These are phyloP conservation scores for Penicillium manginii DNA, from an alignment of 495 filamentous ascomycete genomes.

Conservation along the genomic window DNA sequence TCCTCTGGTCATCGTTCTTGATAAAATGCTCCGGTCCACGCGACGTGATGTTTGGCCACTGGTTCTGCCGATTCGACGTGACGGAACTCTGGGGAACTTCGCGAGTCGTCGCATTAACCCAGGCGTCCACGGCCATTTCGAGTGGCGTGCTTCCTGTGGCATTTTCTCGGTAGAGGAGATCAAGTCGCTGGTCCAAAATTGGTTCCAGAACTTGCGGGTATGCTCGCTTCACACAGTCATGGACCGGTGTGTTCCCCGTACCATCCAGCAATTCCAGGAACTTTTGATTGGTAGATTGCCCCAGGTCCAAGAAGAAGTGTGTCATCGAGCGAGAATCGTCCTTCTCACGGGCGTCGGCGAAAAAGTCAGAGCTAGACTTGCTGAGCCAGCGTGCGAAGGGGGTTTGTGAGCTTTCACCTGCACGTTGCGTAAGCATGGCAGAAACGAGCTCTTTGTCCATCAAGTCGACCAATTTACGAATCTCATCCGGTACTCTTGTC, in stretches of 20 bases:
- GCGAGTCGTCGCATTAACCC: conserved; percentile 39
- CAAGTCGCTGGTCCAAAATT: conserved; percentile 59
- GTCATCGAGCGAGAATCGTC: neutral
- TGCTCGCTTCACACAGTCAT: conserved; percentile 52
- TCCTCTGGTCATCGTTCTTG: conserved; percentile 7
- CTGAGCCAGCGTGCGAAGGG: conserved; percentile 45
- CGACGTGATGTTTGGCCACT: neutral
- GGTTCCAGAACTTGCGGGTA: conserved; percentile 40
- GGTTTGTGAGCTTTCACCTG: conserved; percentile 49
- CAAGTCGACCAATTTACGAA: conserved; percentile 52
- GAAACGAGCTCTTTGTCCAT: conserved; percentile 53
- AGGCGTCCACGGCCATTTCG: conserved; percentile 63
- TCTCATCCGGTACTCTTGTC: conserved; percentile 22
- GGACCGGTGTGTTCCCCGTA: conserved; percentile 67
- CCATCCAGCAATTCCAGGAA: conserved; percentile 67
- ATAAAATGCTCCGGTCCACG: conserved; percentile 26
- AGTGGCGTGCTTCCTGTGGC: conserved; percentile 68
- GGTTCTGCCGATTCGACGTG: neutral
- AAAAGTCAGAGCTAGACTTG: neutral
- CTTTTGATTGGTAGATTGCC: conserved; percentile 45
- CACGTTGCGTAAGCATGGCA: conserved; percentile 51
- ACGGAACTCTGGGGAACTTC: conserved; percentile 18
- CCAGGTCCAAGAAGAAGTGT: conserved; percentile 52
- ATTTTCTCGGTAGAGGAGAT: conserved; percentile 68
- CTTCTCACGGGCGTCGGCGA: neutral